A percentile compares a stretch with the other conserved stretches of the same genome.
Evolutionary conservation across 208 protist genomes (phyloP).

Genomic region (Acanthamoeba royreba): DNA sequence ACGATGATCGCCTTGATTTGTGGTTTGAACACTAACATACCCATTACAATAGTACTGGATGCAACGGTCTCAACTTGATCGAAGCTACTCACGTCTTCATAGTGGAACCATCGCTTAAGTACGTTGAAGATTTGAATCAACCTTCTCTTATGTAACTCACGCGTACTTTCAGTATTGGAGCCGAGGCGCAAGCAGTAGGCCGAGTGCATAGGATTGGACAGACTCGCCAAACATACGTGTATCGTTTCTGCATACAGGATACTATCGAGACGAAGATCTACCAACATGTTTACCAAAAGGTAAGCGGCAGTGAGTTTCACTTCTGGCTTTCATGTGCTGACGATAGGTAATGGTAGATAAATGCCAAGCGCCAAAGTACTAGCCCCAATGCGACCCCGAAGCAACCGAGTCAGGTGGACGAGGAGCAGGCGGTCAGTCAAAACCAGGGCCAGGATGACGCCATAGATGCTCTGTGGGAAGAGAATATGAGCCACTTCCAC

Average conservation of each 20-base stretch:
- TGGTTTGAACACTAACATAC: too few species aligned
- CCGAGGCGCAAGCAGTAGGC: slow-evolving; percentile 58
- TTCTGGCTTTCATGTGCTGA: too few species aligned
- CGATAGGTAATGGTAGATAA: too few species aligned
- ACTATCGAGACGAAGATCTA: slow-evolving; percentile 61
- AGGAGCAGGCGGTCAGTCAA: background rate
- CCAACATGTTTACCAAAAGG: background rate
- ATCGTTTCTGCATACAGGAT: slow-evolving; percentile 63
- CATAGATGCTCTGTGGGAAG: background rate
- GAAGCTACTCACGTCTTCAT: slow-evolving; percentile 67
- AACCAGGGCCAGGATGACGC: background rate
- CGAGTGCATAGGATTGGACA: slow-evolving; percentile 67
- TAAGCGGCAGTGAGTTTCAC: too few species aligned
- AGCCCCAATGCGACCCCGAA: too few species aligned
- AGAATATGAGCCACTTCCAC: background rate
- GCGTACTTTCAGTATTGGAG: background rate
- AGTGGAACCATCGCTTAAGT: slow-evolving; percentile 66
- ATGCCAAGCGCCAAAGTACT: background rate
- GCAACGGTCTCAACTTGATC: slow-evolving; percentile 69
- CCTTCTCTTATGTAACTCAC: background rate
- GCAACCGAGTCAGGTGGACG: too few species aligned
- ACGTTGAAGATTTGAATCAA: too few species aligned
- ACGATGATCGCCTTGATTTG: too few species aligned
- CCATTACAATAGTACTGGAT: slow-evolving; percentile 43
- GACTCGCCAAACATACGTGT: slow-evolving; percentile 44